These are phyloP conservation scores for Hypericum perforatum DNA, from an alignment of 345 rosid species.

Conservation along the genomic window DNA sequence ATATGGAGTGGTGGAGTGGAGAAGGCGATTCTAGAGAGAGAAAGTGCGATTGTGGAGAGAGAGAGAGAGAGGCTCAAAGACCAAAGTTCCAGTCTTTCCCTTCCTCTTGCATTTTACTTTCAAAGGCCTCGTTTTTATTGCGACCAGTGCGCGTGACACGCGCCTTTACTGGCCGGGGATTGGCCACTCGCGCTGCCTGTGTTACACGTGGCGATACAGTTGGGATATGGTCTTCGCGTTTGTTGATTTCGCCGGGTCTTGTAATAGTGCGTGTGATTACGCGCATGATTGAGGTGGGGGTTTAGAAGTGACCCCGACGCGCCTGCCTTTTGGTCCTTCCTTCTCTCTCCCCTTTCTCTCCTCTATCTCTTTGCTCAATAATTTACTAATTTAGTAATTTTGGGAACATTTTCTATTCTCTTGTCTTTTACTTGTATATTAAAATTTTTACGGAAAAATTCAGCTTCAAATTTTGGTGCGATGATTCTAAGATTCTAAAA, in stretches of 20 bases:
- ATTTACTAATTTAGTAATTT: too few species aligned
- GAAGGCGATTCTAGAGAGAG: not conserved
- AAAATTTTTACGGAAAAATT: too few species aligned
- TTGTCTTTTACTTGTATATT: too few species aligned
- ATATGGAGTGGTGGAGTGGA: too few species aligned
- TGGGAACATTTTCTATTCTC: too few species aligned
- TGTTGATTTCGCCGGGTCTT: not conserved
- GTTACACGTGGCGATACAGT: not conserved
- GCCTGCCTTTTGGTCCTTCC: conserved; percentile 1
- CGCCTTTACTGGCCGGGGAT: not conserved
- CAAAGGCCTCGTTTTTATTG: conserved; percentile 10
- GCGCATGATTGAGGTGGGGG: not conserved
- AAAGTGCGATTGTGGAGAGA: not conserved
- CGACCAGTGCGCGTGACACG: not conserved
- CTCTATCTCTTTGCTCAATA: not conserved
- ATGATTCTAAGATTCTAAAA: too few species aligned
- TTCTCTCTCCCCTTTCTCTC: not conserved
- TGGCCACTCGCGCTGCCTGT: not conserved
- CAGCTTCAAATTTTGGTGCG: too few species aligned
- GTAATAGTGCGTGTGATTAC: not conserved
- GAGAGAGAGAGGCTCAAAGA: conserved; percentile 1
- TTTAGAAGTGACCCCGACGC: not conserved
- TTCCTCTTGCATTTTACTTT: conserved; percentile 3
- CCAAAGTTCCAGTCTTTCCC: not conserved
- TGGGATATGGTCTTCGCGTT: not conserved